Base-by-base conservation (phyloP, 805 yeast genomes). In the Metschnikowia sp. region DNA sequence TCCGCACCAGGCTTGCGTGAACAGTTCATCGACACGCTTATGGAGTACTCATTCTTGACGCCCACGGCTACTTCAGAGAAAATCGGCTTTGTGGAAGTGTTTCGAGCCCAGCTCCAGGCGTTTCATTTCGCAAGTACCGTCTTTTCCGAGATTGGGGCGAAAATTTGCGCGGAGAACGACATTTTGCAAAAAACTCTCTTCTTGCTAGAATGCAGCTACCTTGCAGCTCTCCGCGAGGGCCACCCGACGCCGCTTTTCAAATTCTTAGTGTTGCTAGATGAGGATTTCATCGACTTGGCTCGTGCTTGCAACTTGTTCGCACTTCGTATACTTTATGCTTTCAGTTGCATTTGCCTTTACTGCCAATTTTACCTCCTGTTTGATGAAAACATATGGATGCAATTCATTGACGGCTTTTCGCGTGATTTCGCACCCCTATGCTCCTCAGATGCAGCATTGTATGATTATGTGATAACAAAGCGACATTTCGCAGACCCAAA, bases 211-310 rank as follows among this genome's bases (percentile, higher is more conserved):
- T 34, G 31, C 28, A 44, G 54, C 19, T 42, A 60, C 32, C 34
- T 40, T 32, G 42, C 47, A 13, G 48, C 59, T 15, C 51, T 57
- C 2, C 36, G 36, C 19, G 44, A 40, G 19, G 56, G 62, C 44
- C 60, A 58, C 42, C 71, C 72, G 2, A 50, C 67, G 10, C 75
- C 74, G 7, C 38, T 68, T 6, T 67, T 57, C 48, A 51, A 62
- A 43, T 65, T 68, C 59, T 38, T 64, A 8, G 45, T 65, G 8
- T 11, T 58, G 10, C 10, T 62, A 10, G 45, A 49, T 3, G 47
- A 48, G 4, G 50, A 51, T 6, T 61, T 60, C 38, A 47, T 50
- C 6, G 52, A 41, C 8, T 42, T 66, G 47, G 48, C 64, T 5
- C 52, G 63, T 34, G 13, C 26, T 3, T 52, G 59, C 32, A 48